Base-by-base conservation (phyloP, 768 basidiomycete genomes). In the Polyporus arcularius region DNA sequence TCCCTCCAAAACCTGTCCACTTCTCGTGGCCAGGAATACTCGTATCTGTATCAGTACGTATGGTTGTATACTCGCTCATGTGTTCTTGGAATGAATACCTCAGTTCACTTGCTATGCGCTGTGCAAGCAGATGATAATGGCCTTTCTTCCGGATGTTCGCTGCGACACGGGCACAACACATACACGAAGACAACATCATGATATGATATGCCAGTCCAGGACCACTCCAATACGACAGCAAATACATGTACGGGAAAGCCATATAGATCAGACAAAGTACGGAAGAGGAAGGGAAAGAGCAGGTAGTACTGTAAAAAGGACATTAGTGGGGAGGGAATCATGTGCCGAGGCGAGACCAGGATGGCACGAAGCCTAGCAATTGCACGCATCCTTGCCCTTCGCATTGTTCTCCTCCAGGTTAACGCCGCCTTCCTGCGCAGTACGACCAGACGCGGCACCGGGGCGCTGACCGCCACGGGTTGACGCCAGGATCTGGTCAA, bases 401-500 rank as follows among this genome's bases (percentile, higher is more conserved):
- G 79, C 67, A 57, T 81, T 76, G 69, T 83, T 85, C 74, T 86
- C 86, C 52, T 89, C 85, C 62, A 94, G 79, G 69, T 85, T 90
- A 49, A 94, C 89, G 46, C 77, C 79, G 57, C 80, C 85, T 65
- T 81, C 80, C 71, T 84, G 81, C 45, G 78, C 74, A 61, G 78
- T 72, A 62, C 88, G 84, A 64, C 73, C 76, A 42, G 83, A 80
- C 5, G 81, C 74, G 57, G 79, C 79, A 61, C 86, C 87, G 57
- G 85, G 79, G 67, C 88, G 85, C 28, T 85, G 78, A 50, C 78
- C 83, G 43, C 86, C 86, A 46, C 90, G 86, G 42, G 89, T 86
- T 12, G 95, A 90, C 52, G 93, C 92, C 66, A 95, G 77, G 68
- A 97, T 95, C 66, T 94, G 90, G 69, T 98, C 96, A 72, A 98